A percentile compares a stretch with the other conserved stretches of the same genome.
Evolutionary conservation across 2,329 filamentous ascomycete genomes (phyloP).

Genomic region (Penicillium sp.): DNA sequence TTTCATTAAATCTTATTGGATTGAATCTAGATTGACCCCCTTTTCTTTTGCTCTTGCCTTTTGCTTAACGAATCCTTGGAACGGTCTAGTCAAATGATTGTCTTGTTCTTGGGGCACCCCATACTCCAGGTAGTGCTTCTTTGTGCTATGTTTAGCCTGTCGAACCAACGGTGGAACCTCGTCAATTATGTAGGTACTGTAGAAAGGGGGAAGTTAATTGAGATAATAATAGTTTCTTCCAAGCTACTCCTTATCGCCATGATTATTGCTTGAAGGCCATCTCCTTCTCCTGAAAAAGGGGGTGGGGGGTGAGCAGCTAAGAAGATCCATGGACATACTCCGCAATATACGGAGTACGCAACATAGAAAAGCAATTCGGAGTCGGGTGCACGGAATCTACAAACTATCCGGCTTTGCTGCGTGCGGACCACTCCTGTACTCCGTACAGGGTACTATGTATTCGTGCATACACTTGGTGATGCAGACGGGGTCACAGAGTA

Average conservation of each 20-base stretch:
- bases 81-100: background rate
- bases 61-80: conserved; percentile 1
- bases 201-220: conserved; percentile 2
- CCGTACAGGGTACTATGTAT: too few species aligned
- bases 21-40: conserved; percentile 4
- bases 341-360: background rate
- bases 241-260: background rate
- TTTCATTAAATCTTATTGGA: conserved; percentile 10
- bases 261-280: background rate
- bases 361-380: background rate
- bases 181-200: background rate
- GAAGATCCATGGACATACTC: too few species aligned
- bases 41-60: conserved; percentile 1
- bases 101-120: background rate
- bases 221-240: conserved; percentile 12
- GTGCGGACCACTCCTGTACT: too few species aligned
- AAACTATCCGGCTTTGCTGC: background rate
- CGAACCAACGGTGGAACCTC: background rate
- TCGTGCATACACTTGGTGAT: too few species aligned
- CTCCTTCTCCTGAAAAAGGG: background rate
- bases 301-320: too few species aligned
- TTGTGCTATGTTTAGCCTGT: conserved; percentile 14
- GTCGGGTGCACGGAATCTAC: background rate
- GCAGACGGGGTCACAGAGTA: too few species aligned
- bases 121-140: background rate